Base-by-base conservation (phyloP, 2,329 filamentous ascomycete genomes). In the Claviceps paspali region DNA sequence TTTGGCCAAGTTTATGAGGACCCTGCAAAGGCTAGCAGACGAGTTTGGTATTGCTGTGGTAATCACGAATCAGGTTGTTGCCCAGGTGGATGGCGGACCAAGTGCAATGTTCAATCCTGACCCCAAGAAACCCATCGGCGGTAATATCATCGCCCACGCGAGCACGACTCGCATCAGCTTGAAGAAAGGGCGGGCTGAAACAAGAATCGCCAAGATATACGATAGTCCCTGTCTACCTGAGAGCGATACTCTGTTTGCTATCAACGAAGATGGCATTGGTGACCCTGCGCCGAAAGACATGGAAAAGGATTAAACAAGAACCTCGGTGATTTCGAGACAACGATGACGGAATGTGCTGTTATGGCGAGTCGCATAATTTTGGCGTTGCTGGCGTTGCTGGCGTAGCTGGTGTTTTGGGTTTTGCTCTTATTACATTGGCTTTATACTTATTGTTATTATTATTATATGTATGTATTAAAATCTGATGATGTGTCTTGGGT, bases 81-180 rank as follows among this genome's bases (percentile, higher is more conserved):
- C 91, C 8, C 92, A 98, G 59, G 91, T 98, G 7, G 91, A 98
- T 53, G 91, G 91, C 44, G 91, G 91, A 3, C 87, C 88, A 22
- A 88, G 82, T 52, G 79, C 88, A 43, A 98, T 98, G 91, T 98
- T 94, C 67, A 98, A 98, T 49, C 91, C 92, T 0, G 92, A 98
- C 52, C 91, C 91, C 6, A 98, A 98, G 72, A 98, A 98, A 60
- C 91, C 91, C 0, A 95, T 98, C 55, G 91, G 91, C 48, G 91
- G 91, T 45, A 96, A 98, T 59, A 98, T 98, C 47, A 96, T 98
- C 55, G 91, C 92, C 3, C 91, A 98, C 57, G 87, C 91, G 36
- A 94, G 85, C 53, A 98, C 91, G 2, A 98, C 91, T 2, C 73
- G 91, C 52, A 71, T 98, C 49, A 95, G 86, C 52, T 59, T 98